A percentile compares a stretch with the other conserved stretches of the same genome.
These are phyloP conservation scores for Ceratocystis albifundus DNA, from an alignment of 2,329 filamentous ascomycete species.

Conservation along the genomic window DNA sequence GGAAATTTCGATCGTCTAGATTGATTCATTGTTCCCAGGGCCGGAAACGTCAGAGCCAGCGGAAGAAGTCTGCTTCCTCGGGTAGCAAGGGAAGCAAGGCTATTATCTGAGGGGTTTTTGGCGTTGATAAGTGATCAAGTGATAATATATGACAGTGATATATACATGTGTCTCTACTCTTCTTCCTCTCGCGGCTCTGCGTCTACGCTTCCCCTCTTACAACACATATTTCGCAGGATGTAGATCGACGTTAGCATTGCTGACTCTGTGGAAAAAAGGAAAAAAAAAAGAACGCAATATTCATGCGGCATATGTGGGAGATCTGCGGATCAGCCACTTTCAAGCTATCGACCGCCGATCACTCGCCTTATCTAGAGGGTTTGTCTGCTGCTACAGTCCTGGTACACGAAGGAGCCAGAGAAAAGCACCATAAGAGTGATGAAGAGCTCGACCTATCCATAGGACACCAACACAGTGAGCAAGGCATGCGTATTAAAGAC, in stretches of 20 bases:
- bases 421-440: background rate
- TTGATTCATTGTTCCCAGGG: background rate
- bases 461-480: too few species aligned
- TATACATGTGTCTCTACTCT: too few species aligned
- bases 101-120: background rate
- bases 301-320: too few species aligned
- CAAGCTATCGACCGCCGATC: background rate
- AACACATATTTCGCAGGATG: too few species aligned
- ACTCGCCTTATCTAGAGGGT: background rate
- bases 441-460: background rate
- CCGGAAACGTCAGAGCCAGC: background rate
- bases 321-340: too few species aligned
- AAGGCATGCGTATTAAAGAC: too few species aligned
- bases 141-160: too few species aligned
- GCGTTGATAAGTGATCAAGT: background rate
- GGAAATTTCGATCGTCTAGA: constrained; percentile 1
- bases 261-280: too few species aligned
- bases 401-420: background rate
- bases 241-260: too few species aligned
- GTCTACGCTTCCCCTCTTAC: too few species aligned
- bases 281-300: too few species aligned
- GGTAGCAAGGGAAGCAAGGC: background rate
- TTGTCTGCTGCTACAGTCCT: background rate
- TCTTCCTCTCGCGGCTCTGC: too few species aligned
- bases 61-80: background rate